These are phyloP conservation scores for Fistulina hepatica DNA, from an alignment of 1,284 basidiomycete species.

Conservation along the genomic window DNA sequence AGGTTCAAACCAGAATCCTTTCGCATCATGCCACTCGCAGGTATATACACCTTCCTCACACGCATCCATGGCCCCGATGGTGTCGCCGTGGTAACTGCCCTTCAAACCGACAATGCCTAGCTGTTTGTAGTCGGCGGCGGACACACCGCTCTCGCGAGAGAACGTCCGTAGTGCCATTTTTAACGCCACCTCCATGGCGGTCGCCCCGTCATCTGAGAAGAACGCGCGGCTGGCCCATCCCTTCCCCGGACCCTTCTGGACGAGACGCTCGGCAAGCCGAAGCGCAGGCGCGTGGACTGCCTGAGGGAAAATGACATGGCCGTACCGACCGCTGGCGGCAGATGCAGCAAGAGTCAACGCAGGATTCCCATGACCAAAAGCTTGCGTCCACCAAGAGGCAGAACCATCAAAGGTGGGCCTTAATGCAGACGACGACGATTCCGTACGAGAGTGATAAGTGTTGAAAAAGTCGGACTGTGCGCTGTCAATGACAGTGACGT, in stretches of 20 bases:
- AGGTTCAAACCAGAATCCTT: conserved; percentile 91
- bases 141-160: conserved; percentile 35
- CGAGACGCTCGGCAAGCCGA: conserved; percentile 61
- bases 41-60: conserved; percentile 85
- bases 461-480: conserved; percentile 83
- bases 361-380: conserved; percentile 76
- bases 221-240: conserved; percentile 91
- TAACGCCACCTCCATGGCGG: conserved; percentile 91
- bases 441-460: conserved; percentile 34
- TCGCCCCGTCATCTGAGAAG: conserved; percentile 91
- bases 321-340: conserved; percentile 84
- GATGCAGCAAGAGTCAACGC: conserved; percentile 80
- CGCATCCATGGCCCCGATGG: conserved; percentile 96
- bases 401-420: conserved; percentile 80
- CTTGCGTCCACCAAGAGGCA: conserved; percentile 98
- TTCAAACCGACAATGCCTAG: conserved; percentile 81
- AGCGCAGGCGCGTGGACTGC: conserved; percentile 83
- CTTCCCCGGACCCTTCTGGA: conserved; percentile 61
- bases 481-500: conserved; percentile 88
- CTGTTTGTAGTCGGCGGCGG: conserved; percentile 33
- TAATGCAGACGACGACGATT: conserved; percentile 35
- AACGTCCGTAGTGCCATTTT: conserved; percentile 92
- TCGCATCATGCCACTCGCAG: conserved; percentile 92
- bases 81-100: conserved; percentile 97
- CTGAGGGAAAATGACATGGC: conserved; percentile 93